These are phyloP conservation scores for Diospyros lotus DNA, from an alignment of 148 eudicot genomes.

Conservation along the genomic window DNA sequence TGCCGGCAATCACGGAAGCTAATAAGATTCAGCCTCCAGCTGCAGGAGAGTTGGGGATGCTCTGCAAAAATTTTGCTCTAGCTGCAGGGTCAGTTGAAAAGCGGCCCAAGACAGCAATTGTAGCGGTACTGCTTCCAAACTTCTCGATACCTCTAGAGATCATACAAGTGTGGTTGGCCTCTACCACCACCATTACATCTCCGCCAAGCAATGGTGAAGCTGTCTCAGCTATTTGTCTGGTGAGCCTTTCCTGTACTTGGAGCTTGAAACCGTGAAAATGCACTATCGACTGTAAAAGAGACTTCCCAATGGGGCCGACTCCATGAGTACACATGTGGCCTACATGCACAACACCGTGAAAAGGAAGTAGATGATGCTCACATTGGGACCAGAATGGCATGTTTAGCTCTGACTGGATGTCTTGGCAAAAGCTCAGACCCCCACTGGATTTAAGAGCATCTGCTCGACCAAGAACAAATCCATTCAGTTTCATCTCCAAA, in stretches of 20 bases:
- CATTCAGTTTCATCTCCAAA: constrained; percentile 59
- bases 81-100: constrained; percentile 64
- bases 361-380: constrained; percentile 94
- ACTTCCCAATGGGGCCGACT: constrained; percentile 31
- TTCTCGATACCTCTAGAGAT: constrained; percentile 90
- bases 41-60: constrained; percentile 35
- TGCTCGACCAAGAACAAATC: constrained; percentile 26
- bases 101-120: constrained; percentile 80
- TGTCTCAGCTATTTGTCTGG: constrained; percentile 84
- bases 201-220: constrained; percentile 66
- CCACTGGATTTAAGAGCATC: constrained; percentile 34
- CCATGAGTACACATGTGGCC: constrained; percentile 49
- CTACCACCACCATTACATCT: constrained; percentile 84
- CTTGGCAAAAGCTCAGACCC: constrained; percentile 7
- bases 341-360: constrained; percentile 83
- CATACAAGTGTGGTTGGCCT: constrained; percentile 95
- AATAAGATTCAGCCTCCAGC: background rate
- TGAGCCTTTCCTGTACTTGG: constrained; percentile 92
- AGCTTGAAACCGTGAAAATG: constrained; percentile 89
- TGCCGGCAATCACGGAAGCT: background rate
- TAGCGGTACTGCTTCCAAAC: constrained; percentile 82
- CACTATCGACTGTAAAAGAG: constrained; percentile 67
- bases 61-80: constrained; percentile 63
- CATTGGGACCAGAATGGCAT: constrained; percentile 87
- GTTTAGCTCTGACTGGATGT: constrained; percentile 48